Evolutionary conservation across 257 asterid genomes (phyloP).

Genomic region (Solanum arcanum): DNA sequence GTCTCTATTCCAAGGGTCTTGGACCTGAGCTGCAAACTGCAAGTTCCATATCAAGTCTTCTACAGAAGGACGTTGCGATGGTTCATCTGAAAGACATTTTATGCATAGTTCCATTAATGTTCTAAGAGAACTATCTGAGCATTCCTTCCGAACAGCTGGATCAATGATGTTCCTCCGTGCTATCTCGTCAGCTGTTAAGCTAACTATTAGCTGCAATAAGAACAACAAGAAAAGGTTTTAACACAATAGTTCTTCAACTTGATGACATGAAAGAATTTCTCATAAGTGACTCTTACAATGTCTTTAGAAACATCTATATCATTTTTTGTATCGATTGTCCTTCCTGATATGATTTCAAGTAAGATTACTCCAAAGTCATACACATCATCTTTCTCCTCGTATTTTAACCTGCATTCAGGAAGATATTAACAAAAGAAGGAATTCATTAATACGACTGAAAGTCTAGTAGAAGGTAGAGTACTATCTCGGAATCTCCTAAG

Average conservation of each 20-base stretch:
- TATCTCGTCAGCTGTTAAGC: constrained; percentile 39
- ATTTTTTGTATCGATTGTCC: constrained; percentile 29
- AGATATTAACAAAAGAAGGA: background rate
- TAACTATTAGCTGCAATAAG: constrained; percentile 37
- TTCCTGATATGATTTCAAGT: constrained; percentile 69
- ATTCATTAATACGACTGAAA: background rate
- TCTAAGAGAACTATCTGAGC: constrained; percentile 61
- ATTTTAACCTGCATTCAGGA: constrained; percentile 22
- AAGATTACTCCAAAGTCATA: constrained; percentile 79
- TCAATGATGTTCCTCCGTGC: constrained; percentile 54
- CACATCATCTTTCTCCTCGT: constrained; percentile 44
- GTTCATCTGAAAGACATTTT: constrained; percentile 45
- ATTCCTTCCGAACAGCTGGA: constrained; percentile 58
- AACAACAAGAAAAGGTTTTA: background rate
- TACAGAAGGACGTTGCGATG: constrained; percentile 51
- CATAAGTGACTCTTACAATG: constrained; percentile 34
- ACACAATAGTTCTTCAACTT: background rate
- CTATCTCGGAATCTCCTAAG: background rate
- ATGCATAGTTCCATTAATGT: constrained; percentile 59
- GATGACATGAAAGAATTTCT: background rate
- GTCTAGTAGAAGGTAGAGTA: background rate
- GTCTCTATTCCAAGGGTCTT: constrained; percentile 39
- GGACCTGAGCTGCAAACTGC: constrained; percentile 90
- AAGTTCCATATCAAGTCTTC: constrained; percentile 83
- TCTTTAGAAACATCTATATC: constrained; percentile 44